Evolutionary conservation across 2,329 filamentous ascomycete species (phyloP).

Genomic region (Calonectria leucothoes): DNA sequence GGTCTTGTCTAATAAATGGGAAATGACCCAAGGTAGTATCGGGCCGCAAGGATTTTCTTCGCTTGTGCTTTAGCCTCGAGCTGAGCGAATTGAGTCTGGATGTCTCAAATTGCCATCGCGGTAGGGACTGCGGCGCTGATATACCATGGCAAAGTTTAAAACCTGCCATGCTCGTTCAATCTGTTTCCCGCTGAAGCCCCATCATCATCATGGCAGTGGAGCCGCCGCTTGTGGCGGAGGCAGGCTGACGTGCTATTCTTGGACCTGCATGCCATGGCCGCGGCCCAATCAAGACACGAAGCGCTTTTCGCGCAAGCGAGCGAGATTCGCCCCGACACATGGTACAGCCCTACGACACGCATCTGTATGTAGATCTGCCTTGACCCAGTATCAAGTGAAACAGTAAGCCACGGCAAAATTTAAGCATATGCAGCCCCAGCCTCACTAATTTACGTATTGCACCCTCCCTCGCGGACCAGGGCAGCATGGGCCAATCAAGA

Average conservation of each 20-base stretch:
- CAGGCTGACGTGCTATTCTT: not conserved
- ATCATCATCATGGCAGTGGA: not conserved
- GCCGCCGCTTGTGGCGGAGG: not conserved
- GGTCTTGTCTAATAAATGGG: not conserved
- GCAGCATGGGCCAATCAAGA: not conserved
- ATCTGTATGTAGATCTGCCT: not conserved
- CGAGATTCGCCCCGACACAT: not conserved
- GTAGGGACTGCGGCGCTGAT: not conserved
- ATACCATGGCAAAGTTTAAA: not conserved
- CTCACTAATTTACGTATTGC: not conserved
- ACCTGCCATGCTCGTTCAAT: not conserved
- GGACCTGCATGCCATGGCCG: not conserved
- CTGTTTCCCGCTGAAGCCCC: no score
- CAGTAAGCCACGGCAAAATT: not conserved
- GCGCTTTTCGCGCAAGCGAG: not conserved
- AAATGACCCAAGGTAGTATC: conserved; percentile 1
- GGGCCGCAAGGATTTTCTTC: conserved; percentile 2
- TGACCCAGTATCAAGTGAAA: not conserved
- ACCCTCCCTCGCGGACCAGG: not conserved
- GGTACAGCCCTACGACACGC: not conserved
- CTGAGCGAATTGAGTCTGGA: not conserved
- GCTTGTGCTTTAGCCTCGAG: not conserved
- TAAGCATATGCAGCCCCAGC: conserved; percentile 6
- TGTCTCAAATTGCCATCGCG: not conserved
- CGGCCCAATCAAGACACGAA: not conserved